Evolutionary conservation across 163 green algal species (phyloP).

Genomic region (Scenedesmus sp.): DNA sequence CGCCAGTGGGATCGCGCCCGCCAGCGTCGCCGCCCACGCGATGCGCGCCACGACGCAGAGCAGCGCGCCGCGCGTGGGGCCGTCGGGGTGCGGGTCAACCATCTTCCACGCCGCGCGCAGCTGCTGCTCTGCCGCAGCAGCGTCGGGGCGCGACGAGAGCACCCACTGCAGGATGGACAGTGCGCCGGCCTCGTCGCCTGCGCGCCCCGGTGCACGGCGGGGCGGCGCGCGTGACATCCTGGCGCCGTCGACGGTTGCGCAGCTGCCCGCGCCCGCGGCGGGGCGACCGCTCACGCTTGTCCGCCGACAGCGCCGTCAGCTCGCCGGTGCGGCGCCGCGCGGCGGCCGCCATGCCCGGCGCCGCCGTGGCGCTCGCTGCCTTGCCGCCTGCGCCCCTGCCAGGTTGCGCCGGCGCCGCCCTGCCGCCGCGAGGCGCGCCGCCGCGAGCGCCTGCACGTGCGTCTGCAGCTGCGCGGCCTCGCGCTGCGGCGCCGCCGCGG

Average conservation of each 20-base stretch:
- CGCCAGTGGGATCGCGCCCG: constrained; percentile 31
- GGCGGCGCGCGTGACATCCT: not conserved
- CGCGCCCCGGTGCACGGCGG: not conserved
- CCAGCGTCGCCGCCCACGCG: constrained; percentile 42
- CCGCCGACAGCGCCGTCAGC: not conserved
- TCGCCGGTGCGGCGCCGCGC: constrained; percentile 20
- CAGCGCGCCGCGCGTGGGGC: constrained; percentile 4
- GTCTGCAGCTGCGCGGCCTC: constrained; percentile 45
- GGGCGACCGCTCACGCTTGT: constrained; percentile 17
- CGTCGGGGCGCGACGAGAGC: constrained; percentile 28
- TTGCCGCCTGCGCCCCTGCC: constrained; percentile 5
- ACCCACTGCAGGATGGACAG: constrained; percentile 52
- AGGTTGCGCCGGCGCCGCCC: not conserved
- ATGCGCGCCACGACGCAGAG: constrained; percentile 44
- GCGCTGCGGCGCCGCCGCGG: not conserved
- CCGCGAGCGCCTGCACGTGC: constrained; percentile 56
- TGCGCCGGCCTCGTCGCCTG: constrained; percentile 58
- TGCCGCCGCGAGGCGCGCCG: constrained; percentile 16
- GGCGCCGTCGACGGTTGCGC: not conserved
- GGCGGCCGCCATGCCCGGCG: constrained; percentile 3
- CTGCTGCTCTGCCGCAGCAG: constrained; percentile 40
- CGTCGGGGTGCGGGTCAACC: constrained; percentile 41
- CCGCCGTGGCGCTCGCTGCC: constrained; percentile 5
- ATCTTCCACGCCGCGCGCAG: constrained; percentile 41
- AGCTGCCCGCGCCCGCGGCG: not conserved